These are phyloP conservation scores for Hymenoscyphus fraxineus DNA, from an alignment of 2,329 filamentous ascomycete genomes.

Conservation along the genomic window DNA sequence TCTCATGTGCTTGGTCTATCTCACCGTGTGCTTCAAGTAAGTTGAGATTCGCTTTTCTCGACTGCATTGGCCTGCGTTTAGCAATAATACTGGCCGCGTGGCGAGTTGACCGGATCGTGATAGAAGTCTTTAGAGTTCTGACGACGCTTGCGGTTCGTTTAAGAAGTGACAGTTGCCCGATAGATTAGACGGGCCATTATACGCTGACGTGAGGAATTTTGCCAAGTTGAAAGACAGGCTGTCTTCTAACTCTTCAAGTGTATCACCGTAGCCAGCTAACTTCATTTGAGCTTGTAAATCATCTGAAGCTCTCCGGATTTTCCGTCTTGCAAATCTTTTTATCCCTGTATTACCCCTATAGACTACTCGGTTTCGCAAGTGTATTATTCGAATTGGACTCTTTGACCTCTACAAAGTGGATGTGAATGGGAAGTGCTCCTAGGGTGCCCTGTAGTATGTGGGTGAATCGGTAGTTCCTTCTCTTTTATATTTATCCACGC, in stretches of 20 bases:
- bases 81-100: constrained; percentile 24
- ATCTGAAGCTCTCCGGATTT: constrained; percentile 11
- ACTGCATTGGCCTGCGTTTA: constrained; percentile 29
- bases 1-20: constrained; percentile 13
- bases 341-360: too few species aligned
- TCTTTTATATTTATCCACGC: too few species aligned
- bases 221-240: constrained; percentile 24
- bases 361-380: too few species aligned
- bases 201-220: constrained; percentile 18
- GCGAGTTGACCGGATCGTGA: constrained; percentile 19
- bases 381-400: too few species aligned
- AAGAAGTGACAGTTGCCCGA: constrained; percentile 13
- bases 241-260: constrained; percentile 17
- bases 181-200: constrained; percentile 12
- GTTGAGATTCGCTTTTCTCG: constrained; percentile 37
- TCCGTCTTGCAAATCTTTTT: constrained; percentile 5
- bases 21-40: constrained; percentile 35
- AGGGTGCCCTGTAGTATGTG: too few species aligned
- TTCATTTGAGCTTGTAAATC: not conserved
- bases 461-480: too few species aligned
- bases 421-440: too few species aligned
- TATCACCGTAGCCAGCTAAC: constrained; percentile 5
- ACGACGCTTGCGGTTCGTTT: constrained; percentile 16
- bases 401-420: too few species aligned
- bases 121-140: constrained; percentile 22